Evolutionary conservation across 768 basidiomycete genomes (phyloP), one percentile per base, ranked within the genome.

Genomic region (Naganishia kalamii): DNA sequence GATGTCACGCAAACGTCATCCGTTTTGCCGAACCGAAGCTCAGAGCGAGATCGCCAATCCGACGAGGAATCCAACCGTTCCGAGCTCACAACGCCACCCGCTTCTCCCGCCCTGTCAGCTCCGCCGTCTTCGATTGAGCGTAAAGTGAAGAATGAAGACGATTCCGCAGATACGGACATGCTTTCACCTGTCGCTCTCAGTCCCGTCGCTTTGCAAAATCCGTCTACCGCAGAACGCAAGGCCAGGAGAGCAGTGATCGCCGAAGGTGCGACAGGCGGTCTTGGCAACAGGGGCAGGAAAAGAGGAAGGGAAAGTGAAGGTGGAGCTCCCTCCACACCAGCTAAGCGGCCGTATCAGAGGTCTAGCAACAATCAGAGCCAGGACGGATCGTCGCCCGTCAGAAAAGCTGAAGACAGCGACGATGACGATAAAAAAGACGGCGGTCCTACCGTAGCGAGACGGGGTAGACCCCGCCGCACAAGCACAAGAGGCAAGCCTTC

Each of bases 381-480:
- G 17, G 54, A 57, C 27, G 54, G 40, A 23, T 35, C 40, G 23
- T 57, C 54, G 54, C 54, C 54, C 11, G 35, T 35, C 27, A 33
- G 54, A 12, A 57, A 37, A 57, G 54, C 54, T 1, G 48, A 25
- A 25, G 54, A 57, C 13, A 57, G 35, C 21, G 54, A 57, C 19
- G 54, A 57, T 15, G 27, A 35, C 27, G 54, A 57, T 23, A 57
- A 19, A 29, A 51, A 52, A 13, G 64, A 65, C 4, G 64, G 60
- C 10, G 50, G n/a, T 19, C 40, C 37, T 6, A 32, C 32, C 44
- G 51, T 15, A 40, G 19, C 63, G 30, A 57, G 48, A 54, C 40
- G 59, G 29, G 65, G 50, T 40, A 30, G 15, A 11, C 66, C 52
- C 62, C 70, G 41, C 68, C 71, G 50, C 60, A 69, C 47, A 60